Evolutionary conservation across 2,329 filamentous ascomycete species (phyloP).

Genomic region (Emericellopsis atlantica): DNA sequence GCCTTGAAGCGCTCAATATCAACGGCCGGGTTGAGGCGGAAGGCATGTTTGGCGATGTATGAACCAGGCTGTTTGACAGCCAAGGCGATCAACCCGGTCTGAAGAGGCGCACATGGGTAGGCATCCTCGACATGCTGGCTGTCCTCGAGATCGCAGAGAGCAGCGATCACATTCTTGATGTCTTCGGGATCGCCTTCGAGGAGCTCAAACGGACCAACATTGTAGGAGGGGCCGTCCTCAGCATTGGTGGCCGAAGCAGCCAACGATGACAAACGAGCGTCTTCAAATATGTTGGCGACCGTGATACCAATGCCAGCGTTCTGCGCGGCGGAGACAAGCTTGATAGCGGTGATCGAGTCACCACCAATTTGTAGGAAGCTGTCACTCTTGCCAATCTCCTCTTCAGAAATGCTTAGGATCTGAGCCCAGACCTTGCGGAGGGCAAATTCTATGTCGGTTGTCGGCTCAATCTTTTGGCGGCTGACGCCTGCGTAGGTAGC

Average conservation of each 20-base stretch:
- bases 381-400: constrained; percentile 3
- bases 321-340: constrained; percentile 3
- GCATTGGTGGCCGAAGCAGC: neutral
- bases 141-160: too few species aligned
- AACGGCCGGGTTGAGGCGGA: constrained; percentile 3
- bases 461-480: neutral
- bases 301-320: constrained; percentile 2
- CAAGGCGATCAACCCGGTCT: constrained; percentile 34
- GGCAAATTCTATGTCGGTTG: neutral
- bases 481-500: neutral
- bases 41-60: constrained; percentile 8
- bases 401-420: constrained; percentile 1
- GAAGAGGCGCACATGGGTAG: constrained; percentile 34
- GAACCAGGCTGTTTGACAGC: constrained; percentile 16
- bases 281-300: constrained; percentile 4
- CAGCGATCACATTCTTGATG: neutral
- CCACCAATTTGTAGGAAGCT: constrained; percentile 7
- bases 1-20: constrained; percentile 5
- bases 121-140: constrained; percentile 23
- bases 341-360: constrained; percentile 7
- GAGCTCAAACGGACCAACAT: neutral
- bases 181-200: neutral
- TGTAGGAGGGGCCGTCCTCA: neutral
- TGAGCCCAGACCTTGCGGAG: constrained; percentile 5
- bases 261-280: neutral